A percentile compares a stretch with the other conserved stretches of the same genome.
phyloP scores from a whole-genome alignment of 1,284 basidiomycete species.

The Phenoliferia sp. region DNA sequence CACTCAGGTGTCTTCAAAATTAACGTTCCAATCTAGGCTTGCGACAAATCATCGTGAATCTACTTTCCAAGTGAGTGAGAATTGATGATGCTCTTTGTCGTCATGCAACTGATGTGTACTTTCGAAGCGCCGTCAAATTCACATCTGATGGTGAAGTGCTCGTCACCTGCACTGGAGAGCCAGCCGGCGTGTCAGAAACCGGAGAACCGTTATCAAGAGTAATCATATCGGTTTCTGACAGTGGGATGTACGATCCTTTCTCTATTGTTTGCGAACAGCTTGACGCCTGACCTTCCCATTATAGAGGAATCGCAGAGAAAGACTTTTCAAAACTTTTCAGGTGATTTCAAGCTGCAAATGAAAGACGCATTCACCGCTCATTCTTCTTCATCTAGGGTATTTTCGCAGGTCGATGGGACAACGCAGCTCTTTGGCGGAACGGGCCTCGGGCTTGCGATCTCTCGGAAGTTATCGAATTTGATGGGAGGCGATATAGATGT shows the following conservation, averaged over 20 bases:
- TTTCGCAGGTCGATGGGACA: constrained; percentile 30
- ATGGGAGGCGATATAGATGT: constrained; percentile 30
- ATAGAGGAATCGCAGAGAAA: constrained; percentile 32
- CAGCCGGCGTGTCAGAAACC: neutral
- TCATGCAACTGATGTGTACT: neutral
- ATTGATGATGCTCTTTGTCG: neutral
- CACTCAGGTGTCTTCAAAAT: neutral
- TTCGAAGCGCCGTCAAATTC: constrained; percentile 29
- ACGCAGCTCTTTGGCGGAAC: constrained; percentile 28
- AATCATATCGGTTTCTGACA: constrained; percentile 21
- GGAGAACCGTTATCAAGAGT: constrained; percentile 4
- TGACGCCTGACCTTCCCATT: too few species aligned
- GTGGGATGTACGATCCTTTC: too few species aligned
- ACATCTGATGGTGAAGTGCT: constrained; percentile 19
- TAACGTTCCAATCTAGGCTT: neutral
- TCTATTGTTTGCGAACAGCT: too few species aligned
- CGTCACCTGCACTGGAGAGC: constrained; percentile 14
- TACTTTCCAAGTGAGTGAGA: constrained; percentile 16
- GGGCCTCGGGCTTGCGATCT: constrained; percentile 32
- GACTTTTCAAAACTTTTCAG: constrained; percentile 27
- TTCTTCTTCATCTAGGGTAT: constrained; percentile 6
- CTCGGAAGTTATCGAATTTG: constrained; percentile 25
- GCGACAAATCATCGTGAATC: constrained; percentile 28
- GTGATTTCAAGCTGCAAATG: neutral
- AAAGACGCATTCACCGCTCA: neutral